Percentiles rank a stretch among this genome's conserved stretches.
These are phyloP conservation scores for Ganoderma lucidum DNA, from an alignment of 1,284 basidiomycete genomes.

Conservation along the genomic window DNA sequence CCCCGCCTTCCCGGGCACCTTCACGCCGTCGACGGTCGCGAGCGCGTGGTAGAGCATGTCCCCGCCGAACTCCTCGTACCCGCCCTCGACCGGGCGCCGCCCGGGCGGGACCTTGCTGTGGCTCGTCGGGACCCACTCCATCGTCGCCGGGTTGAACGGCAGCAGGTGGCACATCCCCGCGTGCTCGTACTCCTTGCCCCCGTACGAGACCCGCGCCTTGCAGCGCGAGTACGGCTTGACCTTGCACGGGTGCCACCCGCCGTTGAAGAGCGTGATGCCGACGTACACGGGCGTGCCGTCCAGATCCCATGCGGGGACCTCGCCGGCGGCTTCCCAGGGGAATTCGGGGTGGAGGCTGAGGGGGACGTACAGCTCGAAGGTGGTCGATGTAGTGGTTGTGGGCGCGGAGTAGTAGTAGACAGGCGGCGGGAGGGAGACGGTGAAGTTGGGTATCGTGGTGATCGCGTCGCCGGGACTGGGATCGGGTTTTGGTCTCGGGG, in stretches of 20 bases:
- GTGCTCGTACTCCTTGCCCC: constrained; percentile 1
- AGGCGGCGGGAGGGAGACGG: background rate
- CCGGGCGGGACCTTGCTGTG: background rate
- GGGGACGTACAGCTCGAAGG: background rate
- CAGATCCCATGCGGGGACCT: constrained; percentile 1
- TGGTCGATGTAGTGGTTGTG: background rate
- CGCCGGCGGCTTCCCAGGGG: background rate
- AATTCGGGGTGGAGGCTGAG: background rate
- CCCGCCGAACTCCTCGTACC: constrained; percentile 8
- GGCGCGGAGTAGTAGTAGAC: background rate
- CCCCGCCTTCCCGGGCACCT: constrained; percentile 4
- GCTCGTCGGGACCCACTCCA: constrained; percentile 12
- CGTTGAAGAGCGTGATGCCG: constrained; percentile 6
- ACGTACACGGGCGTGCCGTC: constrained; percentile 8
- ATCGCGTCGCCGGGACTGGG: background rate
- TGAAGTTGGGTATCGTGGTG: background rate
- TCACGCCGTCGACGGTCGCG: constrained; percentile 1
- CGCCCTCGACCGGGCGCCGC: constrained; percentile 2
- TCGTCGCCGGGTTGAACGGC: constrained; percentile 3
- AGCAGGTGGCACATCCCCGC: constrained; percentile 1
- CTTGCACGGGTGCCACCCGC: constrained; percentile 12
- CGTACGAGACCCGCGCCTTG: constrained; percentile 4
- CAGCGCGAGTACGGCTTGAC: background rate
- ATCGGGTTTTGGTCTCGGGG: background rate
- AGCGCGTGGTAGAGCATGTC: constrained; percentile 10